Percentiles rank a stretch among this genome's conserved stretches.
Evolutionary conservation across 805 yeast species (phyloP).

Genomic region (Saccharomycopsis fermentans): DNA sequence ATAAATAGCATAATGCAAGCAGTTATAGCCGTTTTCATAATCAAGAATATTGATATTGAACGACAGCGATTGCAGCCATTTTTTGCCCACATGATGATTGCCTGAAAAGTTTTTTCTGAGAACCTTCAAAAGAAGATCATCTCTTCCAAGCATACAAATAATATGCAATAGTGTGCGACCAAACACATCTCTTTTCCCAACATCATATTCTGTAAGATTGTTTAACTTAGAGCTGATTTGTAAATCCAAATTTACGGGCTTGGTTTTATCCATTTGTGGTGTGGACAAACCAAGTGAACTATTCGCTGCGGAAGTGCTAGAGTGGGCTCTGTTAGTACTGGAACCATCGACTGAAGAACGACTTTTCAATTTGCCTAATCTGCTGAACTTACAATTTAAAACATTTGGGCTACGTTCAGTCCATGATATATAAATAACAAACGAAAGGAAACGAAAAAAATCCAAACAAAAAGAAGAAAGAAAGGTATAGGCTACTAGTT

Average conservation of each 20-base stretch:
- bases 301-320: neutral
- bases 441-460: neutral
- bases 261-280: neutral
- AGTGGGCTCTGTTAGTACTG: neutral
- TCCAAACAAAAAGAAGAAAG: neutral
- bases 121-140: conserved; percentile 36
- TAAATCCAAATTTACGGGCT: neutral
- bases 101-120: conserved; percentile 34
- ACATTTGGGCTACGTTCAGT: neutral
- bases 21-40: conserved; percentile 73
- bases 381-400: neutral
- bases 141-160: conserved; percentile 39
- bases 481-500: neutral
- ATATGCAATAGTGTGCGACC: conserved; percentile 61
- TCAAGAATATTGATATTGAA: conserved; percentile 42
- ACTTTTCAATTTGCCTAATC: neutral
- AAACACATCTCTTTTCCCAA: conserved; percentile 50
- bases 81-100: neutral
- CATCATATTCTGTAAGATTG: conserved; percentile 21
- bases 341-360: neutral
- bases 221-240: conserved; percentile 4
- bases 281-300: neutral
- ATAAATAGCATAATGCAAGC: conserved; percentile 60
- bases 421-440: too few species aligned
- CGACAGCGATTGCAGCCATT: neutral